Base-by-base conservation (phyloP, 306 rosid species). In the Leucaena leucocephala region DNA sequence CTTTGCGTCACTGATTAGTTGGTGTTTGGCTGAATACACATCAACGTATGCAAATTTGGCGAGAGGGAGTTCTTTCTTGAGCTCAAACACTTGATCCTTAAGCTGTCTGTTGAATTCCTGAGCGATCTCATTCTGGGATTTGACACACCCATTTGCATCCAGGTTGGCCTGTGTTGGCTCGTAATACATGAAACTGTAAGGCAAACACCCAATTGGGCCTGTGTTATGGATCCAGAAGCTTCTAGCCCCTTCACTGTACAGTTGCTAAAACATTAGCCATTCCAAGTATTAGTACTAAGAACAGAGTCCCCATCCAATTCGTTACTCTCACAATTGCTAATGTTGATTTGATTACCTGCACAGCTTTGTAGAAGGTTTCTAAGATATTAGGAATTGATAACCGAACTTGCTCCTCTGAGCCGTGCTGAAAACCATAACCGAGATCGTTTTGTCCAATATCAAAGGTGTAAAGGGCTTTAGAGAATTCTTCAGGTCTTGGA, bases 401-500 rank as follows among this genome's bases (percentile, higher is more conserved):
- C 74, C 35, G 68, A 76, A 87, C 91, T 87, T 92, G 83, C 79
- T 89, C 81, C 62, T 58, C 77, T 15, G 90, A 86, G 38, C 87
- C 50, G 68, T 91, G 82, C 52, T 87, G 90, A 66, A 88, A 66
- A 7, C 97, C 97, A 71, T 33, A 81, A 80, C 38, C 65, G 66
- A 91, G 89, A 78, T 94, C 98, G 61, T 92, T 94, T 80, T 94
- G 97, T 79, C 97, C 98, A 11, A 94, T 88, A 83, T 94, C 98
- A 57, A 92, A 69, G 43, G 86, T 91, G 80, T 92, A 94, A n/a
- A 94, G 78, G n/a, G 97, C 97, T 76, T 48, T 86, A 43, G 90
- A 83, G 58, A 92, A 94, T 22, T 89, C 97, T 59, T 83, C 77
- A 3, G 91, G 87, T 87, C 91, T 89, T 21, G 98, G 91, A 57